Evolutionary conservation across 805 yeast genomes (phyloP), one percentile per base, ranked within the genome.

Genomic region (Naumovozyma castellii): DNA sequence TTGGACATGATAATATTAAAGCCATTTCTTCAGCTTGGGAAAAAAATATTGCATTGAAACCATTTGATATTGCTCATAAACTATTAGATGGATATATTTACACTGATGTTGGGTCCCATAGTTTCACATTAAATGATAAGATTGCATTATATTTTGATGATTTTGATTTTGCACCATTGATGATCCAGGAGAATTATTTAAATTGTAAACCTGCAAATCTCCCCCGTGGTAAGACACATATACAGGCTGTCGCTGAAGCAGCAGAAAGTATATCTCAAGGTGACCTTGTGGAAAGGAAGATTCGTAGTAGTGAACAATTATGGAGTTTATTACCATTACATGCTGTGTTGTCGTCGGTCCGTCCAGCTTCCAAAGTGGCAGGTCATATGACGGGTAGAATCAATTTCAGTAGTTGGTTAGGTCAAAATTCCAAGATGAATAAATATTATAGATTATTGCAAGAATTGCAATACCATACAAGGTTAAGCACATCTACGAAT

Each of bases 281-380:
- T 12, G 97, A 92, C 59, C 58, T 81, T 18, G 81, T 88, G 18
- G 95, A 86, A 54, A 68, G 77, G 19, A 71, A 76, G 57, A 90
- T 92, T 42, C 84, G 94, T 55, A 82, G 94, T 34, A 75, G 90
- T 32, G 95, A 88, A 49, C 97, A 90, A 60, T 84, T 84, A 50
- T 88, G 97, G 97, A 77, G 92, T 44, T 69, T 90, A 43, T 72
- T 92, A 68, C 98, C 97, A 5, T 71, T 86, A 52, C 96, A 86
- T 62, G 97, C 87, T 0, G 72, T 86, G 3, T 68, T 83, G 69
- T 88, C 97, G 1, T 75, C 94, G 0, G 85, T 92, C 10, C 65
- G 75, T 36, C 98, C 97, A 1, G 72, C 85, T 0, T 76, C 76
- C 27, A 73, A 70, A 46, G 78, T 86, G 16, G 79, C 84, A 13